Evolutionary conservation across 441 rosid species (phyloP).

Genomic region (Mallotus japonicus): DNA sequence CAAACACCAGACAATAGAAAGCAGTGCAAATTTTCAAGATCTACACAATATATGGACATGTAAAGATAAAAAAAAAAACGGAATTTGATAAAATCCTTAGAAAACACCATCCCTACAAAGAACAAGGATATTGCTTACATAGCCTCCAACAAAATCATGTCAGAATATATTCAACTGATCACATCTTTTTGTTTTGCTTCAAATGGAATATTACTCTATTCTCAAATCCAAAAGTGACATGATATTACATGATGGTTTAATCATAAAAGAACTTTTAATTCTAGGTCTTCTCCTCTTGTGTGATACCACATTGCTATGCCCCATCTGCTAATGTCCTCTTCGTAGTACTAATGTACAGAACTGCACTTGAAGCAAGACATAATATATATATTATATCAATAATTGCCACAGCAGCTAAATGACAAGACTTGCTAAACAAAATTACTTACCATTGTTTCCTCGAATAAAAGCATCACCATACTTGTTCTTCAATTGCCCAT

Average conservation of each 20-base stretch:
- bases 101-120: not conserved
- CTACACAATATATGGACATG: not conserved
- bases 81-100: no score
- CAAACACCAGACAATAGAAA: no score
- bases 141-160: not conserved
- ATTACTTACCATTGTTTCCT: conserved; percentile 66
- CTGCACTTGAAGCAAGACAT: conserved; percentile 38
- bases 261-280: not conserved
- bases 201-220: not conserved
- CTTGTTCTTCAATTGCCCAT: conserved; percentile 61
- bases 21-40: not conserved
- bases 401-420: conserved; percentile 1
- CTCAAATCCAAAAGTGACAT: not conserved
- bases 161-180: not conserved
- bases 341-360: conserved; percentile 72
- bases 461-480: conserved; percentile 92
- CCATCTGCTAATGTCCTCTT: conserved; percentile 61
- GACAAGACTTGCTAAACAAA: not conserved
- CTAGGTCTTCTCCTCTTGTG: not conserved
- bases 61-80: not conserved
- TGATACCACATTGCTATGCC: conserved; percentile 33
- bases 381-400: not conserved
- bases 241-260: conserved; percentile 2
- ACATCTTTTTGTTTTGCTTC: not conserved
- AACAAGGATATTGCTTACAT: not conserved